These are phyloP conservation scores for Diplodia sapinea DNA, from an alignment of 2,329 filamentous ascomycete species.

Conservation along the genomic window DNA sequence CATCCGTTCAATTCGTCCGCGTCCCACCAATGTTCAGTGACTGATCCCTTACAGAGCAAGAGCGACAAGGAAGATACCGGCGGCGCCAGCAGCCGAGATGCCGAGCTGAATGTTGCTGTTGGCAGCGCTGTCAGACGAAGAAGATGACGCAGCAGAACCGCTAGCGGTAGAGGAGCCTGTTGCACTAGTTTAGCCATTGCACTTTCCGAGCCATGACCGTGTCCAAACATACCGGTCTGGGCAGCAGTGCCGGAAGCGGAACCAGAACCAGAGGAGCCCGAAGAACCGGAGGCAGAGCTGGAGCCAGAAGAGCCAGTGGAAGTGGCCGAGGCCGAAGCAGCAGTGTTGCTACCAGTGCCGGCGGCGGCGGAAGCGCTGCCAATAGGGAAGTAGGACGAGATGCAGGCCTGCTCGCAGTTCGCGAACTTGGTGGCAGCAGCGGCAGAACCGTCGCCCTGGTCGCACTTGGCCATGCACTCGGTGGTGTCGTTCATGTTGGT, in stretches of 20 bases:
- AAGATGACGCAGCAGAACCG: constrained; percentile 34
- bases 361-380: constrained; percentile 40
- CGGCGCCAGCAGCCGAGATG: constrained; percentile 42
- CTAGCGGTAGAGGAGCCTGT: constrained; percentile 34
- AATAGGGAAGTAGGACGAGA: constrained; percentile 56
- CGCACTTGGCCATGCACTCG: constrained; percentile 58
- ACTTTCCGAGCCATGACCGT: too few relatives aligned
- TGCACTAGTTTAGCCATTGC: neutral
- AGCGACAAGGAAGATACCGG: constrained; percentile 45
- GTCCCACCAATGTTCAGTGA: neutral
- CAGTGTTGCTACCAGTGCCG: constrained; percentile 35
- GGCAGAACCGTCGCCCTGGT: constrained; percentile 58
- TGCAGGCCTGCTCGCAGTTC: constrained; percentile 57
- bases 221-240: constrained; percentile 9
- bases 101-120: constrained; percentile 40
- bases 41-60: constrained; percentile 45
- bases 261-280: constrained; percentile 33
- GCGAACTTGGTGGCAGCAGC: constrained; percentile 54
- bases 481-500: constrained; percentile 58
- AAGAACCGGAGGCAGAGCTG: constrained; percentile 18
- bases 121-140: constrained; percentile 41
- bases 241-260: constrained; percentile 33
- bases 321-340: constrained; percentile 36
- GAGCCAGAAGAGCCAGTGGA: constrained; percentile 36
- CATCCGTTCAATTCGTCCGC: constrained; percentile 13